These are phyloP conservation scores for Coniochaeta pulveracea DNA, from an alignment of 2,329 filamentous ascomycete genomes.

Conservation along the genomic window DNA sequence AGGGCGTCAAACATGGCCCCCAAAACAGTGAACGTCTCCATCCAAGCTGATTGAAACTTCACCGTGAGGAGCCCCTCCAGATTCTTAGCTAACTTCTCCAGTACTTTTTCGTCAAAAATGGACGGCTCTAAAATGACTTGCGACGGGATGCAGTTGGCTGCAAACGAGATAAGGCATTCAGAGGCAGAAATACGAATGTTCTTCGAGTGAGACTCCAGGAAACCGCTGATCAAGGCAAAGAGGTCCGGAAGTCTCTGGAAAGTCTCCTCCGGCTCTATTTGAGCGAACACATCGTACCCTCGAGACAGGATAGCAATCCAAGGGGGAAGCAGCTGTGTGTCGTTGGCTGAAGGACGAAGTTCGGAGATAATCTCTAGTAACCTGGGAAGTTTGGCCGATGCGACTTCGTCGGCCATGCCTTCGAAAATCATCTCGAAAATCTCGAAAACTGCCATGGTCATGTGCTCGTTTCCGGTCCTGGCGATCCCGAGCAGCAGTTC, in stretches of 20 bases:
- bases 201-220: conserved; percentile 76
- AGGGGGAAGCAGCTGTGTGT: conserved; percentile 85
- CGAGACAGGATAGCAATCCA: conserved; percentile 95
- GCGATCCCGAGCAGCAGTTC: conserved; percentile 84
- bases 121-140: conserved; percentile 79
- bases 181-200: conserved; percentile 93
- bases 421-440: conserved; percentile 97
- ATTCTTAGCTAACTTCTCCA: conserved; percentile 68
- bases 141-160: conserved; percentile 79
- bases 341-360: conserved; percentile 80
- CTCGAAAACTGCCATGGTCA: conserved; percentile 93
- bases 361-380: conserved; percentile 88
- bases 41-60: conserved; percentile 89
- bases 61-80: conserved; percentile 70
- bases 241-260: conserved; percentile 82
- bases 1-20: conserved; percentile 78
- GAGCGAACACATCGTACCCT: conserved; percentile 87
- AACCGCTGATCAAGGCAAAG: conserved; percentile 68
- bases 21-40: conserved; percentile 85
- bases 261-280: conserved; percentile 80
- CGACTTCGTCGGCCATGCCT: conserved; percentile 79
- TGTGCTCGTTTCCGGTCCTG: conserved; percentile 82
- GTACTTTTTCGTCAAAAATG: conserved; percentile 79
- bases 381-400: conserved; percentile 79
- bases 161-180: conserved; percentile 87